Percentiles rank a stretch among this genome's conserved stretches.
These are phyloP conservation scores for Xerocomus potaroensis DNA, from an alignment of 768 basidiomycete genomes.

Conservation along the genomic window DNA sequence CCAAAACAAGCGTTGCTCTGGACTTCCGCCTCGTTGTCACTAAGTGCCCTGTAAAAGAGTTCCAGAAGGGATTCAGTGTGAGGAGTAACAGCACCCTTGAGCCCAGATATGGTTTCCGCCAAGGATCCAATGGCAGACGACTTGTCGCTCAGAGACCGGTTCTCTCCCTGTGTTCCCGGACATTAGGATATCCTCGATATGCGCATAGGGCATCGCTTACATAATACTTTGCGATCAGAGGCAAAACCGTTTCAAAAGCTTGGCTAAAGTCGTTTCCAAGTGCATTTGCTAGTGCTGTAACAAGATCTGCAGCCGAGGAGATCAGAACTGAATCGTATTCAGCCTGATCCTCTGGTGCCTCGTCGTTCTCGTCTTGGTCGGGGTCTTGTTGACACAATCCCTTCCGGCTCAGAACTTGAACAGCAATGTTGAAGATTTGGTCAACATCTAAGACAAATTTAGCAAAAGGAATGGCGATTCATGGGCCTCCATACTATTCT, in stretches of 20 bases:
- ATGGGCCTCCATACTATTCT: conserved; percentile 70
- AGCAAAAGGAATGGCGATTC: no score
- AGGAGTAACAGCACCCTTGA: conserved; percentile 82
- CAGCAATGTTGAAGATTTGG: conserved; percentile 71
- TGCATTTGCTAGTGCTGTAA: conserved; percentile 79
- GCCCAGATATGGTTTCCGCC: conserved; percentile 91
- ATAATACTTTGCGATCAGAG: conserved; percentile 87
- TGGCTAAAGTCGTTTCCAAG: conserved; percentile 82
- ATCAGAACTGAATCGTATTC: conserved; percentile 97
- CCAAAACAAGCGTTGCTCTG: conserved; percentile 97
- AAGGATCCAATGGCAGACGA: conserved; percentile 91
- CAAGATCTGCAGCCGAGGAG: conserved; percentile 90
- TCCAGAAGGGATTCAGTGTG: conserved; percentile 79
- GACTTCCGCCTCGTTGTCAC: conserved; percentile 87
- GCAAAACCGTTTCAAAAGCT: conserved; percentile 83
- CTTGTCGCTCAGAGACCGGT: conserved; percentile 83
- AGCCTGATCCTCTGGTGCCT: conserved; percentile 83
- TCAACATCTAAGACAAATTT: conserved; percentile 53
- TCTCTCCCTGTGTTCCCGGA: conserved; percentile 57
- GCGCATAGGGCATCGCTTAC: conserved; percentile 43
- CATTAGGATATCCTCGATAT: not conserved
- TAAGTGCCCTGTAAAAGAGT: conserved; percentile 78
- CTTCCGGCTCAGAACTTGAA: conserved; percentile 89
- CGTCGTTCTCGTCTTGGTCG: conserved; percentile 84
- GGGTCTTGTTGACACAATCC: conserved; percentile 96